Conservation (phyloP, 306 rosid genomes). For the Sicyos edulis region DNA sequence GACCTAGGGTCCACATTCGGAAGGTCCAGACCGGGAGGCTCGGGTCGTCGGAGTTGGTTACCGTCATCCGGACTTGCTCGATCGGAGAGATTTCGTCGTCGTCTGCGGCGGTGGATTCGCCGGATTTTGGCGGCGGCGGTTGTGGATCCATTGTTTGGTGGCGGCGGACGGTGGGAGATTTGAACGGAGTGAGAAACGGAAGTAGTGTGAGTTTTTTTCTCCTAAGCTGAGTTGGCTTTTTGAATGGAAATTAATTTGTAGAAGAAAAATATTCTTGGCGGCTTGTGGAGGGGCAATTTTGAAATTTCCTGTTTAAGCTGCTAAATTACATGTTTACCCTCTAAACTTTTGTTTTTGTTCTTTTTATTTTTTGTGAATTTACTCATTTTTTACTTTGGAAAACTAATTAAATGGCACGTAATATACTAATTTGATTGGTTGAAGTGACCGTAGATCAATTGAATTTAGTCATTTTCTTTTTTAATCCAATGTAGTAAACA, state of each 20-base stretch:
- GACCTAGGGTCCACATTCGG: constrained; percentile 77
- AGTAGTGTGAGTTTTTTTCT: neutral
- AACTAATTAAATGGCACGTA: no score
- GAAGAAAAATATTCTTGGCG: neutral
- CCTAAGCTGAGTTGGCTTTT: neutral
- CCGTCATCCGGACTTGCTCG: constrained; percentile 70
- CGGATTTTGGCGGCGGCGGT: neutral
- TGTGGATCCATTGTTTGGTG: neutral
- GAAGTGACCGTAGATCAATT: no score
- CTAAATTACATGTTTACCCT: neutral
- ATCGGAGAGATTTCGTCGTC: constrained; percentile 51
- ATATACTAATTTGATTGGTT: no score
- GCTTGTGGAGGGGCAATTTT: neutral
- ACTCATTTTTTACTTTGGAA: no score
- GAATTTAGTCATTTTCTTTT: no score
- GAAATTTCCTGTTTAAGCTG: neutral
- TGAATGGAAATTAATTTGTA: neutral
- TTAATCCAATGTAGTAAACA: no score
- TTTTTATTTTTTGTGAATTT: no score
- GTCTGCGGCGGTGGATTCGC: neutral
- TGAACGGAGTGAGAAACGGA: neutral
- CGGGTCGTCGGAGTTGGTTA: constrained; percentile 56
- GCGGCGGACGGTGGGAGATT: neutral
- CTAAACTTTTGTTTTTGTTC: no score
- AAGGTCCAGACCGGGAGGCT: constrained; percentile 75